These are phyloP conservation scores for Linanthus parryae DNA, from an alignment of 148 eudicot species.

Conservation along the genomic window DNA sequence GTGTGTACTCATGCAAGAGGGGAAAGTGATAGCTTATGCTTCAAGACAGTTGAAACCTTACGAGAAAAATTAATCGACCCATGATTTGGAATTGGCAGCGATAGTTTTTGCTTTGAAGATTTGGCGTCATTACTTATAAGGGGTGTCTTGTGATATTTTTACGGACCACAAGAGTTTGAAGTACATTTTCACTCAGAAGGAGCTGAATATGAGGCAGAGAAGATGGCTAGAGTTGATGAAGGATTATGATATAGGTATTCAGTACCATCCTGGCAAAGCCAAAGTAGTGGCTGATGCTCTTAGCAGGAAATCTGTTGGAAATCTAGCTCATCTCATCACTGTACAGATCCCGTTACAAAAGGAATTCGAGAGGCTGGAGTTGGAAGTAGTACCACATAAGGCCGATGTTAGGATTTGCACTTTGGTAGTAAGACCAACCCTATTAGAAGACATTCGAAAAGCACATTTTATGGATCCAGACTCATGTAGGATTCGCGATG, in stretches of 20 bases:
- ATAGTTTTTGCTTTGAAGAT: constrained; percentile 1
- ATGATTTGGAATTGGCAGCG: constrained; percentile 1
- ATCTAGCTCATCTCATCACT: background rate
- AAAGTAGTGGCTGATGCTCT: constrained; percentile 4
- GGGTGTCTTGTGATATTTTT: constrained; percentile 1
- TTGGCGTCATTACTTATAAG: constrained; percentile 2
- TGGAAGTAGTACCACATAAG: background rate
- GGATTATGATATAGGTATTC: background rate
- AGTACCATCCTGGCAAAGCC: background rate
- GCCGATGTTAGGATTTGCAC: too few species aligned
- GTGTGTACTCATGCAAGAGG: constrained; percentile 2
- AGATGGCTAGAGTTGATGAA: constrained; percentile 1
- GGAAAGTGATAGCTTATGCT: background rate
- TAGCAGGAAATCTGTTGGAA: background rate
- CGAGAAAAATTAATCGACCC: constrained; percentile 4
- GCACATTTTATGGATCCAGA: background rate
- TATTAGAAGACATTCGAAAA: background rate
- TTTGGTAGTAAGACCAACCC: background rate
- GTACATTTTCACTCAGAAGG: constrained; percentile 6
- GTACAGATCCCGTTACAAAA: background rate
- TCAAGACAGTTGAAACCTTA: background rate
- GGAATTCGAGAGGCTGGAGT: background rate
- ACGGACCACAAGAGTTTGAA: constrained; percentile 1
- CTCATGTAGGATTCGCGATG: background rate
- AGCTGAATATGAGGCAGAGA: background rate